Evolutionary conservation across 2,329 filamentous ascomycete genomes (phyloP).

Genomic region (Dendrostoma leiphaemia): DNA sequence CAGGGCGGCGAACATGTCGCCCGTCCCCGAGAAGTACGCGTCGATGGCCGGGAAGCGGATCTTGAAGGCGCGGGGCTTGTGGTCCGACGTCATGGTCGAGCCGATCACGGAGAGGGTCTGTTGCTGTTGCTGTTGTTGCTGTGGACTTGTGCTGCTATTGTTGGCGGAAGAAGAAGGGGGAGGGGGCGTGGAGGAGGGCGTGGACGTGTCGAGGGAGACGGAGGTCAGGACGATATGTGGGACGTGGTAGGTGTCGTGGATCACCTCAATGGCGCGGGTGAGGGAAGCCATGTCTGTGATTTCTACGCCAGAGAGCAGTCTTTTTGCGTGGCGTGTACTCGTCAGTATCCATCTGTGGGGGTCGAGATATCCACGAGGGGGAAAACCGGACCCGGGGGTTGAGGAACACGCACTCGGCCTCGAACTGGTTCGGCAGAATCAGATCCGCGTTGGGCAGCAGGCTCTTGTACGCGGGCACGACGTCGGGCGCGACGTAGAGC

Average conservation of each 20-base stretch:
- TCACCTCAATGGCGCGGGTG: slow-evolving; percentile 67
- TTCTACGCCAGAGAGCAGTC: slow-evolving; percentile 78
- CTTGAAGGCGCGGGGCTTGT: slow-evolving; percentile 78
- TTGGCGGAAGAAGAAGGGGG: background rate
- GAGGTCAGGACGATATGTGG: slow-evolving; percentile 94
- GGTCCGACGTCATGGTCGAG: slow-evolving; percentile 64
- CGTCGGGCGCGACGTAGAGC: slow-evolving; percentile 87
- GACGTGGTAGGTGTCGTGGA: slow-evolving; percentile 74
- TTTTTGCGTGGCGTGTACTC: too few species aligned
- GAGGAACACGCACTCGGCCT: slow-evolving; percentile 73
- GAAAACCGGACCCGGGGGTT: too few species aligned
- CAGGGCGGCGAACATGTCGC: slow-evolving; percentile 96
- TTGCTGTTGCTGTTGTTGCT: slow-evolving; percentile 17
- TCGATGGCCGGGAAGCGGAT: slow-evolving; percentile 85
- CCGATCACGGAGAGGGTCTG: slow-evolving; percentile 69
- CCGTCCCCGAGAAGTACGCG: slow-evolving; percentile 93
- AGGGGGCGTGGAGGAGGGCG: slow-evolving; percentile 49
- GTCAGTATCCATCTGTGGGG: too few species aligned
- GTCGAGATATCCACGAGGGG: too few species aligned
- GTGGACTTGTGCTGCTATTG: too few species aligned
- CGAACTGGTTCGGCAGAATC: slow-evolving; percentile 95
- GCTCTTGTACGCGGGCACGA: slow-evolving; percentile 84
- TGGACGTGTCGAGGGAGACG: slow-evolving; percentile 74
- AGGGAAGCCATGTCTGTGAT: slow-evolving; percentile 75
- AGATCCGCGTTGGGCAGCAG: slow-evolving; percentile 81